A percentile compares a stretch with the other conserved stretches of the same genome.
Conservation (phyloP, 192 early-diverging fungal species). For the Backusella australiensis region DNA sequence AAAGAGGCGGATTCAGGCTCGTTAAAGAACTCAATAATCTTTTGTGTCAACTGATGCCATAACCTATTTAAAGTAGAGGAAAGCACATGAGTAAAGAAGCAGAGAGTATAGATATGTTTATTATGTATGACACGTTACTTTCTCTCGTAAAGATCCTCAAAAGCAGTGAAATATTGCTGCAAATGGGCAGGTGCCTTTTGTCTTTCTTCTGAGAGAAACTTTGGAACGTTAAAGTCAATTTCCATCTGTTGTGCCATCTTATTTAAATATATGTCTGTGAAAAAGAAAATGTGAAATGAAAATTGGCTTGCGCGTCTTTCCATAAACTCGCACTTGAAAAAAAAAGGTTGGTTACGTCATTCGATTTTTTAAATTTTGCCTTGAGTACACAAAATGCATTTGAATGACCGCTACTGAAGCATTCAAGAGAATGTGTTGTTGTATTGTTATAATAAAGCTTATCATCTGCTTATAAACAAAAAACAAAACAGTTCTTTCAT, state of each 20-base stretch:
- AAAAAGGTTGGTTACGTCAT: background rate
- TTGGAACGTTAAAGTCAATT: constrained; percentile 75
- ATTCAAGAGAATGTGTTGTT: no score
- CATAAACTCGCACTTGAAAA: background rate
- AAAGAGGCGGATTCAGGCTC: constrained; percentile 72
- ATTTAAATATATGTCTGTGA: background rate
- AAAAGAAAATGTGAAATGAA: background rate
- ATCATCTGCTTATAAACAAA: no score
- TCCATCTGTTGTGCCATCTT: constrained; percentile 51
- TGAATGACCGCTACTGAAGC: background rate
- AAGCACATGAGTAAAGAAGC: background rate
- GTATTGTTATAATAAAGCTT: no score
- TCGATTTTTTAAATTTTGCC: background rate
- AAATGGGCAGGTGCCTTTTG: constrained; percentile 65
- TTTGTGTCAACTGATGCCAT: constrained; percentile 95
- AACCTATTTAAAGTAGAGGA: constrained; percentile 54
- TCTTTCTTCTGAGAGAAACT: constrained; percentile 66
- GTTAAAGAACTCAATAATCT: constrained; percentile 75
- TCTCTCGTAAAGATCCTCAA: constrained; percentile 92
- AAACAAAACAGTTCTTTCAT: no score
- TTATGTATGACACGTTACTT: constrained; percentile 59
- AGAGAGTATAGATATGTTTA: background rate
- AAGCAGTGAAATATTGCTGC: constrained; percentile 76
- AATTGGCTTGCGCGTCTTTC: constrained; percentile 13
- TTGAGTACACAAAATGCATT: background rate